A percentile compares a stretch with the other conserved stretches of the same genome.
Evolutionary conservation across 1,139 yeast genomes (phyloP).

Genomic region (Yamadazyma trypodendri): DNA sequence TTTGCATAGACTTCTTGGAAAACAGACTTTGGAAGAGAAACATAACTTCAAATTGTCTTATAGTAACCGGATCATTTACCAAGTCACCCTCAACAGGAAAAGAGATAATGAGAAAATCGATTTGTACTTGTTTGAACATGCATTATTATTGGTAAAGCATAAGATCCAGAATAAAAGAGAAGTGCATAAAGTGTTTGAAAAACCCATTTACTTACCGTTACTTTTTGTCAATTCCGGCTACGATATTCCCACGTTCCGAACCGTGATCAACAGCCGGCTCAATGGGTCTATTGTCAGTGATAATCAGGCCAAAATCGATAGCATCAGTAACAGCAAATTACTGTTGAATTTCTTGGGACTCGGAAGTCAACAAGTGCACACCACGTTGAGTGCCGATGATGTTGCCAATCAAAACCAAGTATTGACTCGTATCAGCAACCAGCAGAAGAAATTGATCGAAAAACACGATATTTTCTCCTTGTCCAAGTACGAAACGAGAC

Average conservation of each 20-base stretch:
- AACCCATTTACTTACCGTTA: constrained; percentile 89
- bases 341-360: constrained; percentile 50
- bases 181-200: constrained; percentile 85
- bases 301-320: constrained; percentile 29
- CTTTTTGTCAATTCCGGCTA: constrained; percentile 74
- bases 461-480: constrained; percentile 79
- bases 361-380: constrained; percentile 46
- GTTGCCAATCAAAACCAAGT: constrained; percentile 73
- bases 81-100: constrained; percentile 65
- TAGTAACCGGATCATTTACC: constrained; percentile 77
- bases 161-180: constrained; percentile 89
- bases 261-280: constrained; percentile 37
- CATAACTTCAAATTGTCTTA: constrained; percentile 70
- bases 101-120: constrained; percentile 80
- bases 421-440: constrained; percentile 73
- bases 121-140: constrained; percentile 85
- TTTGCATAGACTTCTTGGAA: constrained; percentile 76
- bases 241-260: constrained; percentile 66
- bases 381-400: constrained; percentile 48
- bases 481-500: constrained; percentile 69
- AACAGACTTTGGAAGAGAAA: constrained; percentile 68
- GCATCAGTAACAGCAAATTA: constrained; percentile 35
- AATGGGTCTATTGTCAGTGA: constrained; percentile 44
- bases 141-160: constrained; percentile 78
- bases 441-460: constrained; percentile 70